A percentile compares a stretch with the other conserved stretches of the same genome.
These are phyloP conservation scores for Lolium rigidum DNA, from an alignment of 176 grass and related monocot species.

Conservation along the genomic window DNA sequence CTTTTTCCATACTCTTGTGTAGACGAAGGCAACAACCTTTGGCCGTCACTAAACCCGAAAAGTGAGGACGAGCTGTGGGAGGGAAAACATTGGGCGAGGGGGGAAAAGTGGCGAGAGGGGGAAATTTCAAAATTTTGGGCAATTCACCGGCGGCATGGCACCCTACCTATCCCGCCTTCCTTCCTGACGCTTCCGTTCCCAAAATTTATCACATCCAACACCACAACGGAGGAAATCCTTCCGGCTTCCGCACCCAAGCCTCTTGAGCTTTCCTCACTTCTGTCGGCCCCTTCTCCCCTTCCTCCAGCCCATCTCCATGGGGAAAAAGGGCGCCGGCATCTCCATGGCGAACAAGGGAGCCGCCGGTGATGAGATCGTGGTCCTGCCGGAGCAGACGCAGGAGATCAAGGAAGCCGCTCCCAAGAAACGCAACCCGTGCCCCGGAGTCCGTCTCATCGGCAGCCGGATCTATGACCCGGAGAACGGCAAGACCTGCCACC, in stretches of 20 bases:
- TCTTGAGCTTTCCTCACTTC: not conserved
- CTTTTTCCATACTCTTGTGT: too few relatives aligned
- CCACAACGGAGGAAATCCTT: too few relatives aligned
- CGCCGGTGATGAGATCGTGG: not conserved
- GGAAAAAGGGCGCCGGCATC: not conserved
- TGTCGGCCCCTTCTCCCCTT: not conserved
- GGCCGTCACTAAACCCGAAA: not conserved
- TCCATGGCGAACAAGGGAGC: not conserved
- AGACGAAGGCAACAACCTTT: not conserved
- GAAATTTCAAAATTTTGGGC: constrained; percentile 3
- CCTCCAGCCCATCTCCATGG: not conserved
- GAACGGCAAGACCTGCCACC: constrained; percentile 91
- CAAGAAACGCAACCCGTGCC: constrained; percentile 55
- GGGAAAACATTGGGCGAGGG: not conserved
- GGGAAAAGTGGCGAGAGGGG: not conserved
- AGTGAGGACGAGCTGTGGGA: not conserved
- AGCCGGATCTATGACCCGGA: constrained; percentile 73
- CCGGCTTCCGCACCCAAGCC: too few relatives aligned
- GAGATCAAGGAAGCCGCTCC: constrained; percentile 2
- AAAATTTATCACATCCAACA: constrained; percentile 7
- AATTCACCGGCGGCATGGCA: constrained; percentile 16
- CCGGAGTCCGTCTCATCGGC: constrained; percentile 58
- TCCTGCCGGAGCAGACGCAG: constrained; percentile 26
- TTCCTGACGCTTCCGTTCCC: not conserved
- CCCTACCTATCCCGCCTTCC: too few relatives aligned